phyloP scores from a whole-genome alignment of 164 flowering plant genomes.

The Vitis rotundifolia region DNA sequence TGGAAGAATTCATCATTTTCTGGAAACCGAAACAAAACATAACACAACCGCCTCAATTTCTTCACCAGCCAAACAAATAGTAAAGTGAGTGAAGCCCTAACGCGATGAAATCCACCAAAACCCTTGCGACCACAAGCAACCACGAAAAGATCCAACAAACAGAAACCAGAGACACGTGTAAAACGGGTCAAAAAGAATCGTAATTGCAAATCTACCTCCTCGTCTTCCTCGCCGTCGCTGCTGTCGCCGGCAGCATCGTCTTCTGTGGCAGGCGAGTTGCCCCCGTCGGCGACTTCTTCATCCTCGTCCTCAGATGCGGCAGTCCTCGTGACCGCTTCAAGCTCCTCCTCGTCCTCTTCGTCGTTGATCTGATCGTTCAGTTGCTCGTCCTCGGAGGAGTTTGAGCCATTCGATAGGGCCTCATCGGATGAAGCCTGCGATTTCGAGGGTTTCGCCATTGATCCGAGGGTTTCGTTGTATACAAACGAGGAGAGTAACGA shows the following conservation, averaged over 20 bases:
- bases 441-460: slow-evolving; percentile 57
- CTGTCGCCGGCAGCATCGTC: slow-evolving; percentile 19
- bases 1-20: background rate
- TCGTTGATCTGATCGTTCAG: slow-evolving; percentile 49
- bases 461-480: slow-evolving; percentile 21
- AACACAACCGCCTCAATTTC: background rate
- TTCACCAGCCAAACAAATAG: background rate
- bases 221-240: slow-evolving; percentile 34
- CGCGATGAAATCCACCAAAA: background rate
- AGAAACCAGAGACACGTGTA: background rate
- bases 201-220: slow-evolving; percentile 32
- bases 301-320: slow-evolving; percentile 54
- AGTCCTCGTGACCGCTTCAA: slow-evolving; percentile 79
- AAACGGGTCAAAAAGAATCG: background rate
- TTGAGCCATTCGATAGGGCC: slow-evolving; percentile 38
- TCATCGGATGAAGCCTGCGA: slow-evolving; percentile 53
- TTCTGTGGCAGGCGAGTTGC: slow-evolving; percentile 16
- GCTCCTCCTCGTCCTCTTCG: slow-evolving; percentile 83
- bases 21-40: background rate
- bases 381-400: slow-evolving; percentile 64
- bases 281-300: slow-evolving; percentile 28
- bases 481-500: no score
- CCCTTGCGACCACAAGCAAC: background rate
- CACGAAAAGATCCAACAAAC: slow-evolving; percentile 5
- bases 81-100: background rate